These are phyloP conservation scores for Fusarium paranaense DNA, from an alignment of 2,329 filamentous ascomycete species.

Conservation along the genomic window DNA sequence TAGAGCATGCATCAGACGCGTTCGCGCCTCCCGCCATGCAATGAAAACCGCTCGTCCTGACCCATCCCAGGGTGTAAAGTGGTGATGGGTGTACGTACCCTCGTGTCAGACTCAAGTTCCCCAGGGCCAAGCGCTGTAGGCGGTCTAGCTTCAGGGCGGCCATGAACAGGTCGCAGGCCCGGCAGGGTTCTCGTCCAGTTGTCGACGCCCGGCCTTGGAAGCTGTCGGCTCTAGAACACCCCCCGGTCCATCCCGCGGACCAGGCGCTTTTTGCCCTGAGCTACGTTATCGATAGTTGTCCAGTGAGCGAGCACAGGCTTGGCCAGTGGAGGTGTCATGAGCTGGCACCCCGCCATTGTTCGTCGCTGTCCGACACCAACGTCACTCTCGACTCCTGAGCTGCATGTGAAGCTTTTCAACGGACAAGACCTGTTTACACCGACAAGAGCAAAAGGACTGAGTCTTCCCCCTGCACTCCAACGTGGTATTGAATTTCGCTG, in stretches of 20 bases:
- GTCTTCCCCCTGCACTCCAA: slow-evolving; percentile 8
- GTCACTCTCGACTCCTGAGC: slow-evolving; percentile 3
- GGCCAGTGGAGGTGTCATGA: slow-evolving; percentile 36
- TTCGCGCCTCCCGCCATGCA: slow-evolving; percentile 21
- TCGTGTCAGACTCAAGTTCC: not conserved
- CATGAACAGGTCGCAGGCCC: slow-evolving; percentile 16
- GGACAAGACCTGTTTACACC: not conserved
- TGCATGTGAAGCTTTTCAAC: slow-evolving; percentile 15
- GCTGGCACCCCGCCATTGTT: slow-evolving; percentile 42
- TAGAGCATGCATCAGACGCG: slow-evolving; percentile 32
- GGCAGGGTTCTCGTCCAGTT: not conserved
- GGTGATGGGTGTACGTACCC: slow-evolving; percentile 10
- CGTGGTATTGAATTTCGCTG: slow-evolving; percentile 28
- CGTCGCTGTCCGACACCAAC: slow-evolving; percentile 31
- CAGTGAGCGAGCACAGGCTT: slow-evolving; percentile 40
- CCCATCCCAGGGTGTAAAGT: slow-evolving; percentile 33
- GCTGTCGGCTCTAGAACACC: not conserved
- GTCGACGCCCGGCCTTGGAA: slow-evolving; percentile 15
- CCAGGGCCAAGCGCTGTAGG: slow-evolving; percentile 20
- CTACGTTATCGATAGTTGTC: slow-evolving; percentile 45
- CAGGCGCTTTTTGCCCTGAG: not conserved
- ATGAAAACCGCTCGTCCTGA: slow-evolving; percentile 14
- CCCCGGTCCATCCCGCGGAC: not conserved
- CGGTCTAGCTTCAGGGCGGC: slow-evolving; percentile 38
- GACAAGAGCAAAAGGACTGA: slow-evolving; percentile 34